Base-by-base conservation (phyloP, 106 monocot species). In the Platanthera zijinensis region DNA sequence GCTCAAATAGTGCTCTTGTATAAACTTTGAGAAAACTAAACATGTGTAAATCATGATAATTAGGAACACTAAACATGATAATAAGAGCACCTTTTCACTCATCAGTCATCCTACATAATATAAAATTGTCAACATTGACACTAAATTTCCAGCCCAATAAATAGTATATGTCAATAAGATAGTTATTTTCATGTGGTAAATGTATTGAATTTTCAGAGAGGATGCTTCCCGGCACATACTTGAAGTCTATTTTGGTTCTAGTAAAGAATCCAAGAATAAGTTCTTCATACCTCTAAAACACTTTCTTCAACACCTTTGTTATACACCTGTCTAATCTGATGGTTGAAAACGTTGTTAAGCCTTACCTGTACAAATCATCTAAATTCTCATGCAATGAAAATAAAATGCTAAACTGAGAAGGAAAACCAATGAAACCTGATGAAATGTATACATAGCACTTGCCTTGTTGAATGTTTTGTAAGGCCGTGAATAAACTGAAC, bases 231-330 rank as follows among this genome's bases (percentile, higher is more conserved):
- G 25, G 25, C 11, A 10, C 25, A 66, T 12, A 66, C 32, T 66
- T 32, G 0, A 66, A 28, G 66, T 32, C 32, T 66, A 32, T 66
- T 66, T 30, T 66, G 10, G 39, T 66, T n/a, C 32, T 7, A 66
- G 3, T 66, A 32, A 66, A 66, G 10, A n/a, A 66, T 11, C 32
- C 11, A 7, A 17, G 25, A 66, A 13, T n/a, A 66, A 66, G 66
- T 66, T 66, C 32, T 39, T 66, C 66, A 4, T 66, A 66, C 66
- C 66, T 66, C 66, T 66, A 66, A 66, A 66, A 66, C 66, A 66
- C 66, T 66, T 12, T 30, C 66, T 66, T 66, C 66, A 3, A 66
- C 11, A 10, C 66, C 66, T 66, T 32, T 25, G 32, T 66, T 66
- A 66, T 66, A 66, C 66, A 12, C 66, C 32, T 32, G 12, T 25